phyloP scores from a whole-genome alignment of 768 basidiomycete genomes.

The Porphyrellus cyaneotinctus region DNA sequence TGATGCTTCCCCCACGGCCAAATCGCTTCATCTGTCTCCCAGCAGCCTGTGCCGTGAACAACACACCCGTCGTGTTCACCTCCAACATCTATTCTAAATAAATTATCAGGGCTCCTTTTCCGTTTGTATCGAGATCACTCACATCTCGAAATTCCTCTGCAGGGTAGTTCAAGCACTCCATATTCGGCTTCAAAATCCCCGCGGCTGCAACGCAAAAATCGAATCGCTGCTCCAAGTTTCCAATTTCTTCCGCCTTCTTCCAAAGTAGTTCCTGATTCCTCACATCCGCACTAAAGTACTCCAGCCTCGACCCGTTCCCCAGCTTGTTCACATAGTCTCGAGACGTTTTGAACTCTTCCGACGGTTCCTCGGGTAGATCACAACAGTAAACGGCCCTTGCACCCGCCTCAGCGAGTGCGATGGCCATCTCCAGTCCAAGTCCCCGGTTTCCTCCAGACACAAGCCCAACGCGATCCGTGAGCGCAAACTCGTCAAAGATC shows the following conservation, averaged over 20 bases:
- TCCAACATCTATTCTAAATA: slow-evolving; percentile 47
- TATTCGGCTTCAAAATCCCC: slow-evolving; percentile 59
- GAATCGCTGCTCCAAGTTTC: slow-evolving; percentile 64
- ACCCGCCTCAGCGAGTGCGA: slow-evolving; percentile 69
- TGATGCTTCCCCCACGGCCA: slow-evolving; percentile 48
- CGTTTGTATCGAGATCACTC: not conserved
- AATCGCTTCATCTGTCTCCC: slow-evolving; percentile 53
- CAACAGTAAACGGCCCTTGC: slow-evolving; percentile 66
- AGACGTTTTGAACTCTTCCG: slow-evolving; percentile 56
- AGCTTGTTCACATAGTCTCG: slow-evolving; percentile 49
- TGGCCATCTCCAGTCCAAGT: slow-evolving; percentile 78
- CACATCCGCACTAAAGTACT: slow-evolving; percentile 66
- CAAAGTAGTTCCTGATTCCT: slow-evolving; percentile 59
- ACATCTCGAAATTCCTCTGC: slow-evolving; percentile 63
- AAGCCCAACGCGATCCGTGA: slow-evolving; percentile 54
- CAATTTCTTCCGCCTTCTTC: slow-evolving; percentile 55
- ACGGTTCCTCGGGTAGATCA: slow-evolving; percentile 54
- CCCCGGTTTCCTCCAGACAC: slow-evolving; percentile 65
- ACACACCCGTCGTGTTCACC: slow-evolving; percentile 59
- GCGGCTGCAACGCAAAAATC: slow-evolving; percentile 81
- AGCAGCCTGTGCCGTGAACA: slow-evolving; percentile 60
- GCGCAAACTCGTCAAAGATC: slow-evolving; percentile 56
- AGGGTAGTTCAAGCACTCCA: slow-evolving; percentile 62
- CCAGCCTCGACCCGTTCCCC: slow-evolving; percentile 40
- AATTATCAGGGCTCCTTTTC: not conserved